Evolutionary conservation across 371 early-diverging fungal genomes (phyloP).

Genomic region (Furculomyces boomerangus): DNA sequence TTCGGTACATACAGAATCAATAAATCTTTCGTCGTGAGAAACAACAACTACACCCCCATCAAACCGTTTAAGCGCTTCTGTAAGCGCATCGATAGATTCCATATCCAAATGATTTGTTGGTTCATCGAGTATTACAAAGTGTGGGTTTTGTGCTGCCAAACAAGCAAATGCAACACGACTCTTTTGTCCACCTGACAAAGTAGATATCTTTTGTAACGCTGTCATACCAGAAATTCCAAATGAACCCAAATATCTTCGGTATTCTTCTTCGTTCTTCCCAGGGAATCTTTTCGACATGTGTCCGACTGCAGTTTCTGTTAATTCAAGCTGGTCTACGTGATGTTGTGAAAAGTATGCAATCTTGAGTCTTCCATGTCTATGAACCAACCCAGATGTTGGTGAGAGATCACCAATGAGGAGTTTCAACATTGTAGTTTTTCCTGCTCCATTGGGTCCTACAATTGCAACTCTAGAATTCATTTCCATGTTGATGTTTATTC

Average conservation of each 20-base stretch:
- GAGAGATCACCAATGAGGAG: slow-evolving; percentile 68
- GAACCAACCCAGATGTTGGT: slow-evolving; percentile 57
- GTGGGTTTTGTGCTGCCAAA: slow-evolving; percentile 78
- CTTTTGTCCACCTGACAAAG: slow-evolving; percentile 97
- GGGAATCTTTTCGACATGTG: slow-evolving; percentile 76
- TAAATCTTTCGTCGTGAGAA: slow-evolving; percentile 84
- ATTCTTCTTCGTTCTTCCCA: slow-evolving; percentile 86
- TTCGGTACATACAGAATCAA: slow-evolving; percentile 71
- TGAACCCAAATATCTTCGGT: slow-evolving; percentile 77
- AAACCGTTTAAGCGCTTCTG: slow-evolving; percentile 54
- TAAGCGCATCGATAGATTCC: slow-evolving; percentile 82
- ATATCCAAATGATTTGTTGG: slow-evolving; percentile 83
- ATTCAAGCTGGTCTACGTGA: slow-evolving; percentile 88
- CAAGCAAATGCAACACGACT: slow-evolving; percentile 91
- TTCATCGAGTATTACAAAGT: slow-evolving; percentile 94
- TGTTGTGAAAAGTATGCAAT: slow-evolving; percentile 96
- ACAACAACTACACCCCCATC: slow-evolving; percentile 84
- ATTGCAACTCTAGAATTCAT: slow-evolving; percentile 93
- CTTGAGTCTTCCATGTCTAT: slow-evolving; percentile 84
- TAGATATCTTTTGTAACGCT: slow-evolving; percentile 81
- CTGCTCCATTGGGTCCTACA: slow-evolving; percentile 77
- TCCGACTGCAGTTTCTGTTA: slow-evolving; percentile 65
- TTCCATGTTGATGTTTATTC: slow-evolving; percentile 79
- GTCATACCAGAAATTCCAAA: slow-evolving; percentile 95
- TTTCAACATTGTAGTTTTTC: slow-evolving; percentile 62